These are phyloP conservation scores for Cladophialophora carrionii DNA, from an alignment of 2,329 filamentous ascomycete species.

Conservation along the genomic window DNA sequence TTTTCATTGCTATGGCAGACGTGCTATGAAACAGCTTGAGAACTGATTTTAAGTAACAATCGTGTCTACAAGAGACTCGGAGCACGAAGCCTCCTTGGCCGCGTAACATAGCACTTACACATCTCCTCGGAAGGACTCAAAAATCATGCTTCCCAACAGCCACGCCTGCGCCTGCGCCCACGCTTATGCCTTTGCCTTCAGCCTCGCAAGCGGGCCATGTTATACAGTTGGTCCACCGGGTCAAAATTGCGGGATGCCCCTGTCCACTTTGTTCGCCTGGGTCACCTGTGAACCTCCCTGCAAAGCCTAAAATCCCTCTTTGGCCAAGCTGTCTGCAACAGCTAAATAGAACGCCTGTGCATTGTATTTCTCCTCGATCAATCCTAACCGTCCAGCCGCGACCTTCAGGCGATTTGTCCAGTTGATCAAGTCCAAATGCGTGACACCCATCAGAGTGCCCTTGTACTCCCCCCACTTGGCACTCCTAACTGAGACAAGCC, in stretches of 20 bases:
- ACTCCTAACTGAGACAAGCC: conserved; percentile 63
- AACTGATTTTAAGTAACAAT: neutral
- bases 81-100: neutral
- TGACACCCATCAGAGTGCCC: conserved; percentile 65
- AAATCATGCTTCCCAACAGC: neutral
- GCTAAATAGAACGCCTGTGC: conserved; percentile 66
- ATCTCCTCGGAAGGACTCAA: neutral
- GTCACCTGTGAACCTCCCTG: neutral
- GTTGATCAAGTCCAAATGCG: conserved; percentile 67
- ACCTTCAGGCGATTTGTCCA: conserved; percentile 67
- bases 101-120: neutral
- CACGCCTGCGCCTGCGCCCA: no score
- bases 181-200: neutral
- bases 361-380: conserved; percentile 63
- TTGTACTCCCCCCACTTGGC: conserved; percentile 65
- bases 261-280: neutral
- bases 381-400: conserved; percentile 60
- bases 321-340: conserved; percentile 71
- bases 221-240: neutral
- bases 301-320: conserved; percentile 57
- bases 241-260: neutral
- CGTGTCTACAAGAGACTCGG: neutral
- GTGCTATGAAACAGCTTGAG: conserved; percentile 3
- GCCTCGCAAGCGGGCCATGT: neutral
- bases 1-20: neutral